Percentiles rank a stretch among this genome's conserved stretches.
Evolutionary conservation across 2,329 filamentous ascomycete species (phyloP).

Genomic region (Chrysoporthe deuterocubensis): DNA sequence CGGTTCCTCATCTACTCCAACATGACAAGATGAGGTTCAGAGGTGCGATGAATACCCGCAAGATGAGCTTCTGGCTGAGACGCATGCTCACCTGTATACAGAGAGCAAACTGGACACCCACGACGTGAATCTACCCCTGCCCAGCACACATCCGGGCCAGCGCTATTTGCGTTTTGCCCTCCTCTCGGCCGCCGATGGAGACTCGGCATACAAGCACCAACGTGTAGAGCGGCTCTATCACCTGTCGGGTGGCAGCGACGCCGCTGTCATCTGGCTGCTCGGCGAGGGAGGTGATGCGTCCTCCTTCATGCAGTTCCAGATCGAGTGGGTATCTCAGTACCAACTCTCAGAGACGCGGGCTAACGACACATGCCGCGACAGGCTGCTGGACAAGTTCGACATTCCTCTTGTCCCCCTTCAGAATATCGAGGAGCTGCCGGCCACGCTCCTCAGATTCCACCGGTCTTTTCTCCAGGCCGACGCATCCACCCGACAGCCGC

Average conservation of each 20-base stretch:
- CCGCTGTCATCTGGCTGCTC: slow-evolving; percentile 52
- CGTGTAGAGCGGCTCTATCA: slow-evolving; percentile 47
- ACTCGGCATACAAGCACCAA: slow-evolving; percentile 31
- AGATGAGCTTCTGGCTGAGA: neutral
- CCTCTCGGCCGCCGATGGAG: slow-evolving; percentile 44
- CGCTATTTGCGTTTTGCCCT: slow-evolving; percentile 45
- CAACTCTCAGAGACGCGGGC: neutral
- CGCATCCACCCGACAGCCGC: slow-evolving; percentile 25
- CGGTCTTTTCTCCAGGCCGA: slow-evolving; percentile 39
- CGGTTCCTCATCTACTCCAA: slow-evolving; percentile 36
- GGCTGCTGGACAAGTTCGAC: slow-evolving; percentile 39
- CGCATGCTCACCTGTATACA: slow-evolving; percentile 32
- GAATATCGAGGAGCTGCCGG: slow-evolving; percentile 40
- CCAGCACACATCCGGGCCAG: slow-evolving; percentile 19
- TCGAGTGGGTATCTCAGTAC: slow-evolving; percentile 41
- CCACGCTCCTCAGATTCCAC: slow-evolving; percentile 43
- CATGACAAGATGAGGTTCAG: slow-evolving; percentile 33
- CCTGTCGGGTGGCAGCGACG: slow-evolving; percentile 44
- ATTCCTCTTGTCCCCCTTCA: slow-evolving; percentile 50
- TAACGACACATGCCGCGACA: slow-evolving; percentile 27
- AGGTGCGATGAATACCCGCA: slow-evolving; percentile 18
- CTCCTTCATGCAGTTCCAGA: slow-evolving; percentile 48
- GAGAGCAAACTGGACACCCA: slow-evolving; percentile 48
- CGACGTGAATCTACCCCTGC: slow-evolving; percentile 49
- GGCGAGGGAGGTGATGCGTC: slow-evolving; percentile 38